Evolutionary conservation across 192 early-diverging fungal genomes (phyloP).

Genomic region (Podila minutissima): DNA sequence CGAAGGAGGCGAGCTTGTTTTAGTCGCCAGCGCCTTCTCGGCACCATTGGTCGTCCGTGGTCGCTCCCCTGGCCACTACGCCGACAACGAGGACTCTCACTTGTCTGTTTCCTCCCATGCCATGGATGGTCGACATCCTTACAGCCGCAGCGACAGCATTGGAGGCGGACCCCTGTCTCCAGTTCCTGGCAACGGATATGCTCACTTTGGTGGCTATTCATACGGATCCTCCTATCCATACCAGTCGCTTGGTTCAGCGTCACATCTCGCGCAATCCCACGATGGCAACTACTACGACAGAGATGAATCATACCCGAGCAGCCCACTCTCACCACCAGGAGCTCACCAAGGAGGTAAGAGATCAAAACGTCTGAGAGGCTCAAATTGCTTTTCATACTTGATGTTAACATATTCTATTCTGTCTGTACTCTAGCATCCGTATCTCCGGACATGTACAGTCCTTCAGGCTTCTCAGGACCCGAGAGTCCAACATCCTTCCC

Average conservation of each 20-base stretch:
- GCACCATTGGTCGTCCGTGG: slow-evolving; percentile 92
- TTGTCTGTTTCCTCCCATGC: background rate
- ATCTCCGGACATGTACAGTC: slow-evolving; percentile 44
- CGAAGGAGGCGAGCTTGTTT: slow-evolving; percentile 60
- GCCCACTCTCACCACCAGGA: slow-evolving; percentile 27
- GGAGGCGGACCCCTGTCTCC: slow-evolving; percentile 9
- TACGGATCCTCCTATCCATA: slow-evolving; percentile 44
- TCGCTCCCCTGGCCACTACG: slow-evolving; percentile 94
- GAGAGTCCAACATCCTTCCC: slow-evolving; percentile 11
- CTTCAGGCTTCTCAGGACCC: slow-evolving; percentile 31
- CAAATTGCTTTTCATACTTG: background rate
- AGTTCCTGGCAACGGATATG: slow-evolving; percentile 24
- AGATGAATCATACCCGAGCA: slow-evolving; percentile 33
- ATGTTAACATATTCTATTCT: background rate
- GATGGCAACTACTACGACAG: slow-evolving; percentile 28
- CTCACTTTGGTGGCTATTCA: slow-evolving; percentile 27
- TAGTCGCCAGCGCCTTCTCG: slow-evolving; percentile 79
- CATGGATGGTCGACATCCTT: background rate
- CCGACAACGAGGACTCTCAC: slow-evolving; percentile 62
- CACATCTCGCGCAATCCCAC: slow-evolving; percentile 29
- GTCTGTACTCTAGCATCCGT: slow-evolving; percentile 10
- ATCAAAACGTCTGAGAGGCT: background rate
- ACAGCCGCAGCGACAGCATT: slow-evolving; percentile 37
- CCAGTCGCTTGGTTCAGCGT: slow-evolving; percentile 42
- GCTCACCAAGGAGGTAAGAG: slow-evolving; percentile 14